Percentiles rank a stretch among this genome's conserved stretches.
Conservation (phyloP, 192 early-diverging fungal genomes). For the Allomyces arbusculus region DNA sequence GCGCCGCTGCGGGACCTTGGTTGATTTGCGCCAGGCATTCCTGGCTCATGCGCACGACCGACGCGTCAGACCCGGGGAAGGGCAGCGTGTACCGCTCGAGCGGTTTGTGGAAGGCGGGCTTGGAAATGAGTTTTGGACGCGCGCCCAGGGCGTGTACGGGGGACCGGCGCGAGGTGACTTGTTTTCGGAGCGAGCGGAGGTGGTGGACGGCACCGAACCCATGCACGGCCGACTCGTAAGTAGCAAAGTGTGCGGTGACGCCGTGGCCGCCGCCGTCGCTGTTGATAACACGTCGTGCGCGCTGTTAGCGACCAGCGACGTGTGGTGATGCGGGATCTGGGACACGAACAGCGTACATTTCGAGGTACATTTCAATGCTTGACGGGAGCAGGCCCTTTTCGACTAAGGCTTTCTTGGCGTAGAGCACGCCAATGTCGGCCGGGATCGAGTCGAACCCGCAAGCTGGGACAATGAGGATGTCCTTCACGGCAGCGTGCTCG, state of each 20-base stretch:
- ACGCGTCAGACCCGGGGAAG: conserved; percentile 7
- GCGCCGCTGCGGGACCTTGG: conserved; percentile 6
- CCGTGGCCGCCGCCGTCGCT: conserved; percentile 9
- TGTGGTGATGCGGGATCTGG: conserved; percentile 11
- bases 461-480: conserved; percentile 33
- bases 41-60: conserved; percentile 6
- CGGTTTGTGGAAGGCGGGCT: conserved; percentile 16
- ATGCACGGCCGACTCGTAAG: conserved; percentile 31
- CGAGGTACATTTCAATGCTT: conserved; percentile 39
- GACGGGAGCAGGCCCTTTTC: conserved; percentile 17
- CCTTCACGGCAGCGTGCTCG: conserved; percentile 18
- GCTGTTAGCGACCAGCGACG: too few species aligned
- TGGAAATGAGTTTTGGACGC: conserved; percentile 18
- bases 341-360: conserved; percentile 5
- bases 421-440: conserved; percentile 39
- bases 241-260: conserved; percentile 31
- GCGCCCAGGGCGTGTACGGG: conserved; percentile 18
- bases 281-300: too few species aligned
- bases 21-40: conserved; percentile 20
- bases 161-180: conserved; percentile 13
- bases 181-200: conserved; percentile 9
- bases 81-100: conserved; percentile 2
- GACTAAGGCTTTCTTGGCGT: conserved; percentile 26
- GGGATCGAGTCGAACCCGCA: conserved; percentile 48
- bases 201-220: conserved; percentile 8